Evolutionary conservation across 495 filamentous ascomycete species (phyloP), one percentile per base, ranked within the genome.

Genomic region (Amphirosellinia nigrospora): DNA sequence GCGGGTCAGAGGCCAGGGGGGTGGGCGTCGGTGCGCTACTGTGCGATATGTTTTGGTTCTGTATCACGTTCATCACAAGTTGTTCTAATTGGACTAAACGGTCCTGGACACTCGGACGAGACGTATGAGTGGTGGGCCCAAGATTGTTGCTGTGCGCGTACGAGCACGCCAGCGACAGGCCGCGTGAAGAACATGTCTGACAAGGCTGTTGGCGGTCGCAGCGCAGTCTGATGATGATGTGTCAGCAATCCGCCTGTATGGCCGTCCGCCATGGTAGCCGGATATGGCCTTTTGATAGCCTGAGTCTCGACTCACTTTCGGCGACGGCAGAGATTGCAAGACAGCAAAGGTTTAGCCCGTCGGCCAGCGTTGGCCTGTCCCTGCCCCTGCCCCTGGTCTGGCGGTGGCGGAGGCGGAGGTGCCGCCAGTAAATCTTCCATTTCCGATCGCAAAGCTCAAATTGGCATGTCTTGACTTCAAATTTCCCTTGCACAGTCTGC

Each of bases 331-430:
- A 71, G 26, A 65, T 76, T 74, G 62, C 80, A 82, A 10, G 76
- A 78, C 21, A 82, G 74, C 70, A 79, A 77, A 21, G 75, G 73
- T 50, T 82, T 82, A 38, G 80, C 75, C 13, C 78, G 66, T 15
- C 74, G 74, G 19, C 78, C 62, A 55, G 56, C 60, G 5, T 39
- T 23, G 43, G 39, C 61, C 43, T 50, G 61, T 23, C 61, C 61
- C 13, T n/a, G 43, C 8, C 43, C 43, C 38, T 34, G 41, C 28
- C 21, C 38, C 13, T 63, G 60, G 5, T 32, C 60, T 34, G 38
- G 32, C 36, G 10, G 34, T 2, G 9, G 60, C 9, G 16, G 60
- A 7, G 23, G 39, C 26, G 34, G 41, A 16, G 43, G 16, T 45
- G 7, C 43, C n/a, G n/a, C 16, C 19, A 16, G 43, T 19, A 45